Conservation (phyloP, 2,329 filamentous ascomycete species). For the Raffaelea deltoideospora region DNA sequence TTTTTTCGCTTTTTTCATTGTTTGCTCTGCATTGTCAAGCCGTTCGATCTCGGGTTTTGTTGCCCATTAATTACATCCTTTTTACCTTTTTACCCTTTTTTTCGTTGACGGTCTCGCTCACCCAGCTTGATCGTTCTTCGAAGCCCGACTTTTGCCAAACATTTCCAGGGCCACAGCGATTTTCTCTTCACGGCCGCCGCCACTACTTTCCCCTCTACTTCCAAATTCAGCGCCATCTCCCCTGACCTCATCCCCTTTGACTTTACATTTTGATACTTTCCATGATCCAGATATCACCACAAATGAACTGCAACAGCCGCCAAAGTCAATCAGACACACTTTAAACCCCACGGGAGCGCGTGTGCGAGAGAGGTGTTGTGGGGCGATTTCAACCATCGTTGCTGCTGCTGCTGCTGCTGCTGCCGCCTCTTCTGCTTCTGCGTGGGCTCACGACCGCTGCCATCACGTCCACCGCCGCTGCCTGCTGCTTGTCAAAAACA, state of each 20-base stretch:
- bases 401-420: constrained; percentile 22
- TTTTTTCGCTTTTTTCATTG: too few relatives aligned
- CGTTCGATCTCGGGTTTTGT: not conserved
- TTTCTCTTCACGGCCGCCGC: not conserved
- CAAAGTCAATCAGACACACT: constrained; percentile 47
- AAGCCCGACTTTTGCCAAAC: not conserved
- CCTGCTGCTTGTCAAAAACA: too few relatives aligned
- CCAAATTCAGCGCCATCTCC: not conserved
- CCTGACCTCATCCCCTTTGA: constrained; percentile 1
- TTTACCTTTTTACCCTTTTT: not conserved
- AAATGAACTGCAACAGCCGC: constrained; percentile 34
- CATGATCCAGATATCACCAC: constrained; percentile 40
- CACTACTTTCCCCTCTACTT: not conserved
- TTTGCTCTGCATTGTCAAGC: not conserved
- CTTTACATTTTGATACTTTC: constrained; percentile 27
- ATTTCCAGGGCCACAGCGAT: constrained; percentile 4
- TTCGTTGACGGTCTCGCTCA: constrained; percentile 5
- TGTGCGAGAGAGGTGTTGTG: constrained; percentile 41
- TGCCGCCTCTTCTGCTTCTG: too few relatives aligned
- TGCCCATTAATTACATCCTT: not conserved
- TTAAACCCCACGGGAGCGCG: constrained; percentile 55
- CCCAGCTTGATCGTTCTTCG: too few relatives aligned
- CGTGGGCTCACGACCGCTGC: too few relatives aligned
- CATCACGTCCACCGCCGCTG: too few relatives aligned
- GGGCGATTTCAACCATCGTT: constrained; percentile 45